phyloP scores from a whole-genome alignment of 2,329 filamentous ascomycete genomes.

The Cercospora sp. region DNA sequence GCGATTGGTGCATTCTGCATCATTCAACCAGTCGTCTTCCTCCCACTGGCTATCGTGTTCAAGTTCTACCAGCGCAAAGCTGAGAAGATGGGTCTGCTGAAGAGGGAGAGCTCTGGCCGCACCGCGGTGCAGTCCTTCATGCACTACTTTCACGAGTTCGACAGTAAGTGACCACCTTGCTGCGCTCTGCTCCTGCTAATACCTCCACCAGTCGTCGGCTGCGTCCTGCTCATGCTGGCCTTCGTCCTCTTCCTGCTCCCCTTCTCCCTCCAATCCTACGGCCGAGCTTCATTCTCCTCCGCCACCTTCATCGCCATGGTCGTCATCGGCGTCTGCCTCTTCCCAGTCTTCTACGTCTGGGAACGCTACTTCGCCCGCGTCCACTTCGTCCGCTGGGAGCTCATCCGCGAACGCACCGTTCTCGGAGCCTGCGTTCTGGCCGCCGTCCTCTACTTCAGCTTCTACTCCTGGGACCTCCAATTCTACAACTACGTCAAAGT shows the following conservation, averaged over 20 bases:
- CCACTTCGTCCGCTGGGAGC: constrained; percentile 57
- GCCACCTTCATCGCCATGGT: constrained; percentile 44
- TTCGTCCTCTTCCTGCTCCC: constrained; percentile 68
- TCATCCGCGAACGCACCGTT: constrained; percentile 54
- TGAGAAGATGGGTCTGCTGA: constrained; percentile 32
- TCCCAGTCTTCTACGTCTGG: constrained; percentile 54
- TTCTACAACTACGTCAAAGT: constrained; percentile 52
- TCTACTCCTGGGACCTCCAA: constrained; percentile 45
- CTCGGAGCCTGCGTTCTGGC: constrained; percentile 48
- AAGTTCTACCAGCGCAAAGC: constrained; percentile 34
- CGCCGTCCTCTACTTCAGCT: constrained; percentile 48
- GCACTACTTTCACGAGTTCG: constrained; percentile 37
- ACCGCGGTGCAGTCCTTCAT: constrained; percentile 27
- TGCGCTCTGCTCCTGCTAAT: constrained; percentile 1
- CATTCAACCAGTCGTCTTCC: constrained; percentile 33
- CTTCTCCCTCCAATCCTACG: constrained; percentile 55
- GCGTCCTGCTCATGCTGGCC: constrained; percentile 44
- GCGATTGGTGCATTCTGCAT: constrained; percentile 37
- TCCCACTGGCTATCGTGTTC: constrained; percentile 34
- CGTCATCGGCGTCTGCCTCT: constrained; percentile 35
- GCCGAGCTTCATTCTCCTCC: constrained; percentile 39
- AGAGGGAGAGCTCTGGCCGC: constrained; percentile 25
- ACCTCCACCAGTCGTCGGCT: constrained; percentile 24
- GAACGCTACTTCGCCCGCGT: constrained; percentile 59
- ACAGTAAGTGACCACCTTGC: constrained; percentile 13